Conservation (phyloP, 1,139 yeast genomes). For the Scheffersomyces cryptocercus region DNA sequence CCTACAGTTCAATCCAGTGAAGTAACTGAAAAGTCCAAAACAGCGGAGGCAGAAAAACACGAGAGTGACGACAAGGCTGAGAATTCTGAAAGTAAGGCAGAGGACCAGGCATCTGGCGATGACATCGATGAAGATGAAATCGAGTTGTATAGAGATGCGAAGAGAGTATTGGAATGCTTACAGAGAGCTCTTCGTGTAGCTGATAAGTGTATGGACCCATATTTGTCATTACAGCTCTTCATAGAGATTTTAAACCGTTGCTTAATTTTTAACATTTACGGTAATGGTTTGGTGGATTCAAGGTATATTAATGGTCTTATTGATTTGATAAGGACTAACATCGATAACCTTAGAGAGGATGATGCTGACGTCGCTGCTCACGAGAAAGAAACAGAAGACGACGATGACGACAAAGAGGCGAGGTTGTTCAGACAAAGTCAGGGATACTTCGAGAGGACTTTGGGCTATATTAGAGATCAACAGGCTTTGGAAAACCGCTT, state of each 20-base stretch:
- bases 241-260: conserved; percentile 88
- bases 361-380: conserved; percentile 11
- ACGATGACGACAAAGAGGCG: conserved; percentile 36
- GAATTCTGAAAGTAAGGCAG: conserved; percentile 5
- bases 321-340: conserved; percentile 76
- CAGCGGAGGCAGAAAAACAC: background rate
- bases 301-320: conserved; percentile 83
- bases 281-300: conserved; percentile 68
- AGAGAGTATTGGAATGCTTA: conserved; percentile 48
- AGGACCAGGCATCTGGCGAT: conserved; percentile 7
- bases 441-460: conserved; percentile 60
- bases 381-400: conserved; percentile 19
- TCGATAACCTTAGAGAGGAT: conserved; percentile 52
- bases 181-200: conserved; percentile 81
- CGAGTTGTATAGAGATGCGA: conserved; percentile 34
- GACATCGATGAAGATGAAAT: conserved; percentile 5
- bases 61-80: conserved; percentile 4
- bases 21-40: conserved; percentile 1
- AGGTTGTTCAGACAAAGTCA: conserved; percentile 32
- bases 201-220: conserved; percentile 88
- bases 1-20: conserved; percentile 19
- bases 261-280: conserved; percentile 81
- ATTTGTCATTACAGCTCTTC: conserved; percentile 76
- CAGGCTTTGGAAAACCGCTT: conserved; percentile 59
- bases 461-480: conserved; percentile 66